Evolutionary conservation across 2,329 filamentous ascomycete species (phyloP), one percentile per base, ranked within the genome.

Genomic region (Cytospora schulzeri): DNA sequence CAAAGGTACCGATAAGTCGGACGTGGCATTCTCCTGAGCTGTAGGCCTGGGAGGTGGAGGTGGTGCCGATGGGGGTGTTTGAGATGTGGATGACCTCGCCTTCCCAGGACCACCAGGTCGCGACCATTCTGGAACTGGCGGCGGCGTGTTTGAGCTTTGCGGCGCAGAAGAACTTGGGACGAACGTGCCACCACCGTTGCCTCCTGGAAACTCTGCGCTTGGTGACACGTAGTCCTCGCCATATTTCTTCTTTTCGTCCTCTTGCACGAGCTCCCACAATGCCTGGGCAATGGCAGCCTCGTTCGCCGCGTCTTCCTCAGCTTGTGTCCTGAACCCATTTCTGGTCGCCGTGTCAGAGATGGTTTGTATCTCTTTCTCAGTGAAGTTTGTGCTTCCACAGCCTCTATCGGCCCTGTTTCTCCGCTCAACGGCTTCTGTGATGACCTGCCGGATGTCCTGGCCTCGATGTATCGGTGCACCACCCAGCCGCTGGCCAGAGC

Each of bases 301-400:
- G 70, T 97, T 96, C 4, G 92, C 93, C 70, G 93, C 89, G 62
- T 97, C 92, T 74, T 96, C 91, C 69, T 96, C 92, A 0, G 92
- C 92, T 71, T 91, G 86, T 0, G 93, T 97, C 66, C 84, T 85
- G 78, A 96, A 94, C 0, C 92, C 91, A 68, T 90, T 90, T 63
- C 81, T 81, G 7, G 86, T 87, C 45, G 89, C 90, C 65, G 79
- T 79, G 60, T 91, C 85, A 19, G 80, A 81, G 45, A 91, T 84
- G 55, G 88, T 83, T 4, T 83, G 83, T 24, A 93, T 86, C 71
- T 89, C 85, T n/a, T 81, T 79, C 54, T 88, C 88, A 67, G 87
- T 85, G 55, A 86, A 84, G 41, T 85, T 88, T 15, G 87, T 87
- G 64, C 89, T 92, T 29, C 87, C 93, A 74, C 94, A 97, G 3